phyloP scores from a whole-genome alignment of 208 protist genomes.

The Histomonas meleagridis region DNA sequence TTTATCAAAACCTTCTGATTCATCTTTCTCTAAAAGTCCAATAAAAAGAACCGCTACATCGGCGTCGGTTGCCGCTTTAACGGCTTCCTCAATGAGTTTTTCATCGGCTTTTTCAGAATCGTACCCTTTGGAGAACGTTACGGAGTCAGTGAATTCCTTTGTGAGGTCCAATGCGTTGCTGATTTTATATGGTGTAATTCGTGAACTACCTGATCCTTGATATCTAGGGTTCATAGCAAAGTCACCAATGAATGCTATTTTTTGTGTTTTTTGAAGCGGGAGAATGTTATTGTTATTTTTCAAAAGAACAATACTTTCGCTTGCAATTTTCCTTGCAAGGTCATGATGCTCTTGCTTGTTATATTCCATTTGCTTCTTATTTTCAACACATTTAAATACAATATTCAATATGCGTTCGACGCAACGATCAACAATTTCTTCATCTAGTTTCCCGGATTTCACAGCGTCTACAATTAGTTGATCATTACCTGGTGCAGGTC shows the following conservation, averaged over 20 bases:
- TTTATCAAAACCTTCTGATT: conserved; percentile 35
- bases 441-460: background rate
- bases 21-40: background rate
- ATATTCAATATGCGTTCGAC: background rate
- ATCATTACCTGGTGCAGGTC: background rate
- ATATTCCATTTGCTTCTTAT: background rate
- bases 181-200: background rate
- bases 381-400: background rate
- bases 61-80: background rate
- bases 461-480: background rate
- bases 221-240: background rate
- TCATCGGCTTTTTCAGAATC: background rate
- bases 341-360: background rate
- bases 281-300: background rate
- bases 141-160: background rate
- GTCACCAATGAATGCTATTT: conserved; percentile 22
- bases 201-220: conserved; percentile 27
- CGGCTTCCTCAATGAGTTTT: background rate
- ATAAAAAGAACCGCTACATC: conserved; percentile 31
- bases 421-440: background rate
- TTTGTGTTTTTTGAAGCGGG: background rate
- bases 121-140: background rate
- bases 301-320: background rate
- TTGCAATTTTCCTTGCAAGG: background rate
- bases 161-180: background rate